Percentiles rank a stretch among this genome's conserved stretches.
These are phyloP conservation scores for Botryotinia calthae DNA, from an alignment of 2,329 filamentous ascomycete species.

Conservation along the genomic window DNA sequence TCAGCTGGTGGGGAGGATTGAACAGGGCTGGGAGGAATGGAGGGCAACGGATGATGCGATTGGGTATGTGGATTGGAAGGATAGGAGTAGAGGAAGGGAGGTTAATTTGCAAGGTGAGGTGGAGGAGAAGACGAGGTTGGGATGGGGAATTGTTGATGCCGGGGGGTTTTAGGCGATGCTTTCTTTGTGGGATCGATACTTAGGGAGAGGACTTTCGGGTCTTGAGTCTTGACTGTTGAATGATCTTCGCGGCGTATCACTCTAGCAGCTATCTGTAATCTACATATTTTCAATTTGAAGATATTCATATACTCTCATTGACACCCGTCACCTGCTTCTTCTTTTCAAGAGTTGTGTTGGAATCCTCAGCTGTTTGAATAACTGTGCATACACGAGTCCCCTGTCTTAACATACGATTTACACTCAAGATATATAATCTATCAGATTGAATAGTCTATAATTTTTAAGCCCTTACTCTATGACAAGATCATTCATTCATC, in stretches of 20 bases:
- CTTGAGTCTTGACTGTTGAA: neutral
- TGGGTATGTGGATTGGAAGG: constrained; percentile 27
- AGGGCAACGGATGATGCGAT: constrained; percentile 30
- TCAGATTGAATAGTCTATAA: neutral
- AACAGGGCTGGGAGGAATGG: constrained; percentile 30
- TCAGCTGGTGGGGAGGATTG: constrained; percentile 26
- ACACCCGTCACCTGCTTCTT: neutral
- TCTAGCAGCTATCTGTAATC: neutral
- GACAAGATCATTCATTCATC: accelerated
- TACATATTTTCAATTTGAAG: neutral
- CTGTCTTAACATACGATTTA: constrained; percentile 54
- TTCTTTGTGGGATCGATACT: neutral
- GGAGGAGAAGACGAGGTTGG: neutral
- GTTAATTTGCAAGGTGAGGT: constrained; percentile 1
- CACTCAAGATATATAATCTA: constrained; percentile 42
- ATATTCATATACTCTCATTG: neutral
- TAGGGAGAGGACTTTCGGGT: no score
- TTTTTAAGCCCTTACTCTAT: accelerated
- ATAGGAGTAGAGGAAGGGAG: constrained; percentile 1
- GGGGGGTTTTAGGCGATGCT: neutral
- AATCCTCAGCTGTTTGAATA: constrained; percentile 33
- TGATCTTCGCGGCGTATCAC: neutral
- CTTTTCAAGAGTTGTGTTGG: constrained; percentile 29
- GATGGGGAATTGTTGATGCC: neutral
- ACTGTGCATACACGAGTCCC: constrained; percentile 50